These are phyloP conservation scores for Macrophomina phaseolina DNA, from an alignment of 2,329 filamentous ascomycete genomes.

Conservation along the genomic window DNA sequence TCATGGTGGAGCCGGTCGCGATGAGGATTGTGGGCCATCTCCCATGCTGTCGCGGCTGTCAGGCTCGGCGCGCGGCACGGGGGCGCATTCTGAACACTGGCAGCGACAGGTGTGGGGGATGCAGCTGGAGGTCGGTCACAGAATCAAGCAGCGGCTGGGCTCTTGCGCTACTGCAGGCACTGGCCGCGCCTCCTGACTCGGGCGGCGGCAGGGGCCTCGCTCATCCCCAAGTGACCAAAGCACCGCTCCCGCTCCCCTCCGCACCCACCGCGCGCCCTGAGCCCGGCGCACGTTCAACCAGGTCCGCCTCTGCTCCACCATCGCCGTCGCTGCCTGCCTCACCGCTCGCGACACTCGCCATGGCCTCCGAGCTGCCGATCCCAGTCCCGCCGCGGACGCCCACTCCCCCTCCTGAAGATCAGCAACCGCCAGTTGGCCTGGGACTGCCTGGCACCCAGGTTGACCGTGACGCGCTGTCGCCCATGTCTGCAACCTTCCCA, in stretches of 20 bases:
- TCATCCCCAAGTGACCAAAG: background rate
- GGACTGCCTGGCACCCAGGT: conserved; percentile 38
- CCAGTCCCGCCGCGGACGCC: conserved; percentile 68
- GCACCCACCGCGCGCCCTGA: background rate
- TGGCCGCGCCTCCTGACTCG: background rate
- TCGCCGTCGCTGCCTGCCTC: conserved; percentile 29
- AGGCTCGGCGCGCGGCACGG: background rate
- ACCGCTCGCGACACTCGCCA: conserved; percentile 42
- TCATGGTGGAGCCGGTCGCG: conserved; percentile 14
- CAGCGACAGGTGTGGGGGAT: background rate
- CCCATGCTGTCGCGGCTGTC: conserved; percentile 34
- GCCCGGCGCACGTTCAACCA: conserved; percentile 15
- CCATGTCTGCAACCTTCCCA: conserved; percentile 47
- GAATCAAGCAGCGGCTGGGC: background rate
- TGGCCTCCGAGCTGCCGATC: conserved; percentile 64
- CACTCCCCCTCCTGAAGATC: conserved; percentile 65
- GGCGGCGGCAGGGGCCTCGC: conserved; percentile 5
- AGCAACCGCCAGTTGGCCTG: conserved; percentile 39
- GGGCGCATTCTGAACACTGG: background rate
- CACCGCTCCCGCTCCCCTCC: background rate
- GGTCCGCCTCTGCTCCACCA: conserved; percentile 30
- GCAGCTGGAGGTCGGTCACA: background rate
- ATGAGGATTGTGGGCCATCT: conserved; percentile 29
- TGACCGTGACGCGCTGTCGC: conserved; percentile 44
- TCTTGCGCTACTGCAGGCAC: background rate